Evolutionary conservation across 1,139 yeast species (phyloP), one percentile per base, ranked within the genome.

Genomic region (Blastobotrys illinoisensis): DNA sequence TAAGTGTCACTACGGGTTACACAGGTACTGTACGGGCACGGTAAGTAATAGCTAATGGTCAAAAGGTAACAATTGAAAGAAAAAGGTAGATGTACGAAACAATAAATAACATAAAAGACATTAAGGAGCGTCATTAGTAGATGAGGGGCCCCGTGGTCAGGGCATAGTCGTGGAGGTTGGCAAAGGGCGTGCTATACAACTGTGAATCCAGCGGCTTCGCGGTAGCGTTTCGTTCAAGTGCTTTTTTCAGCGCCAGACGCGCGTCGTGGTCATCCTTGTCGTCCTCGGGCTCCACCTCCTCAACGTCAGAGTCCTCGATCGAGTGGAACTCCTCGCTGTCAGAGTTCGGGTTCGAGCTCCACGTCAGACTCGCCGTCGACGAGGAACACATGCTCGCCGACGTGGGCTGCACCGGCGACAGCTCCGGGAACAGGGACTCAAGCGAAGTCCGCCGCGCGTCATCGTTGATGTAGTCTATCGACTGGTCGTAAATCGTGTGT

Each of bases 341-440:
- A 14, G 40, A 32, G 16, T 32, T 32, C 4, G 40, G 40, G 16
- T 32, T 32, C 7, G 40, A 32, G 40, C 40, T 32, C 40, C 21
- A 21, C n/a, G 46, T 44, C 14, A 44, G 46, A 14, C 24, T 21
- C n/a, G 21, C 46, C n/a, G 24, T 13, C 24, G 21, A 20, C 2
- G 24, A 19, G 3, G 46, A n/a, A 16, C 24, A 20, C 46, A 44
- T 20, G 24, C 24, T 21, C 2, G 40, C 40, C 2, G 40, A 32
- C 2, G 40, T n/a, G 7, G 40, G 44, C 47, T 48, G 51, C 26
- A 20, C 49, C 18, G 57, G 59, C 44, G 55, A 53, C 32, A 59
- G 50, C 46, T 60, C 62, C 0, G 63, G 63, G 53, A 60, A 60
- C 20, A 60, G 53, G 19, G 61, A 54, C 48, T 60, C 63, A 32